These are phyloP conservation scores for Exobasidium cylindrosporum DNA, from an alignment of 1,284 basidiomycete genomes.

Conservation along the genomic window DNA sequence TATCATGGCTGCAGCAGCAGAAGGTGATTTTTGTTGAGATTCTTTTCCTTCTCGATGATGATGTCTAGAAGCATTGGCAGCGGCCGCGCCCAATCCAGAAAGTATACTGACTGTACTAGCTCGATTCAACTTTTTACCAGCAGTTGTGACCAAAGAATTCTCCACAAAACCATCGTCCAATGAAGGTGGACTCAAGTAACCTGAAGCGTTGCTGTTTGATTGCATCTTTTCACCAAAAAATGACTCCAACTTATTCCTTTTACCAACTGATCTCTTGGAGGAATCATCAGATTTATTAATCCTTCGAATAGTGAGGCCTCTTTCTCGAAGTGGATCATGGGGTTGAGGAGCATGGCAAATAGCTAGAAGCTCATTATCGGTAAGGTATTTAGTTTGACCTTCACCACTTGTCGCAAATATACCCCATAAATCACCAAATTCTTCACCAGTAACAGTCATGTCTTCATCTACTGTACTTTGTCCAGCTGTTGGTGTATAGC, in stretches of 20 bases:
- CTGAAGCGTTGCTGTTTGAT: constrained; percentile 14
- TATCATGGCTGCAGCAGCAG: constrained; percentile 16
- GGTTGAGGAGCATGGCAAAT: constrained; percentile 81
- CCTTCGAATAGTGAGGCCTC: constrained; percentile 68
- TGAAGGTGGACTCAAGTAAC: constrained; percentile 20
- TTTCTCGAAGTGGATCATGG: constrained; percentile 72
- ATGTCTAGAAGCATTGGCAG: constrained; percentile 1
- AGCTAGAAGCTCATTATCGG: constrained; percentile 67
- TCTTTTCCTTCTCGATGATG: neutral
- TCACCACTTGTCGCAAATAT: constrained; percentile 45
- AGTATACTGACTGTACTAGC: constrained; percentile 92
- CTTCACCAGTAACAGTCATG: constrained; percentile 20
- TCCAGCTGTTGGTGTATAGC: constrained; percentile 44
- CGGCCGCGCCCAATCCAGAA: constrained; percentile 68
- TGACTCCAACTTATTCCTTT: constrained; percentile 58
- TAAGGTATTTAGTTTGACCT: constrained; percentile 44
- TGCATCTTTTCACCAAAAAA: constrained; percentile 64
- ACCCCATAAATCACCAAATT: constrained; percentile 38
- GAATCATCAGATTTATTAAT: constrained; percentile 18
- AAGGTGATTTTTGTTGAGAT: constrained; percentile 1
- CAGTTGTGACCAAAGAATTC: constrained; percentile 37
- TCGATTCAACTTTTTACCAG: constrained; percentile 72
- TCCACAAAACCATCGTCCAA: constrained; percentile 34
- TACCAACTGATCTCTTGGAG: constrained; percentile 11
- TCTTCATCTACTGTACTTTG: constrained; percentile 14